Conservation (phyloP, 306 rosid species). For the Hippophae tibetana region DNA sequence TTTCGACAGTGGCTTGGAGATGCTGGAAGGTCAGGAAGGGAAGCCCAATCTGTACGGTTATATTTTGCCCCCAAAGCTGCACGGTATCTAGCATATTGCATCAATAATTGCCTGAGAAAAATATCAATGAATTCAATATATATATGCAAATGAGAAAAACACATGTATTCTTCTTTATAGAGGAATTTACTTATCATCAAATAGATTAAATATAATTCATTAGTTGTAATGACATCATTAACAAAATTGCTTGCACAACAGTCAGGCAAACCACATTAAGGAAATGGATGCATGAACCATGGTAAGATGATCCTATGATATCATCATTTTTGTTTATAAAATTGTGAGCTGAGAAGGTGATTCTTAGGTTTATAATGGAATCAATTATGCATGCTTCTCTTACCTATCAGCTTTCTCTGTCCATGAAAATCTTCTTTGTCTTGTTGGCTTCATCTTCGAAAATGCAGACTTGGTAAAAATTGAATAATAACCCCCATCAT, state of each 20-base stretch:
- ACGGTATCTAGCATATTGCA: slow-evolving; percentile 76
- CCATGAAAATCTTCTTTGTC: slow-evolving; percentile 69
- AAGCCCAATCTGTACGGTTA: slow-evolving; percentile 66
- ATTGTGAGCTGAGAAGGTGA: neutral
- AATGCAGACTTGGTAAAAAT: slow-evolving; percentile 28
- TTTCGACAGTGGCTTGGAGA: slow-evolving; percentile 57
- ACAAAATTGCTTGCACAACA: slow-evolving; percentile 7
- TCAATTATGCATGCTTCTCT: slow-evolving; percentile 1
- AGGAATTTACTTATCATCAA: neutral
- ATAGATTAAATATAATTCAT: neutral
- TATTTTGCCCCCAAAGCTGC: slow-evolving; percentile 59
- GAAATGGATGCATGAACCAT: slow-evolving; percentile 10
- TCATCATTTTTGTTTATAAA: neutral
- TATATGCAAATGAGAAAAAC: slow-evolving; percentile 6
- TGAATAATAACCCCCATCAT: slow-evolving; percentile 35
- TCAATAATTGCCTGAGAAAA: slow-evolving; percentile 60
- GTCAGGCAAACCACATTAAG: slow-evolving; percentile 14
- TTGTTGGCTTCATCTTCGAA: slow-evolving; percentile 49
- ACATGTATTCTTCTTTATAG: neutral
- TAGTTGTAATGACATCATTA: neutral
- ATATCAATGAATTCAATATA: neutral
- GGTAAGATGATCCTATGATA: slow-evolving; percentile 10
- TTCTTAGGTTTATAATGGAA: neutral
- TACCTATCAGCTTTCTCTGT: slow-evolving; percentile 90
- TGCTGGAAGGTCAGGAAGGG: slow-evolving; percentile 71